Evolutionary conservation across 345 rosid genomes (phyloP), one percentile per base, ranked within the genome.

Genomic region (Bruguiera parviflora): DNA sequence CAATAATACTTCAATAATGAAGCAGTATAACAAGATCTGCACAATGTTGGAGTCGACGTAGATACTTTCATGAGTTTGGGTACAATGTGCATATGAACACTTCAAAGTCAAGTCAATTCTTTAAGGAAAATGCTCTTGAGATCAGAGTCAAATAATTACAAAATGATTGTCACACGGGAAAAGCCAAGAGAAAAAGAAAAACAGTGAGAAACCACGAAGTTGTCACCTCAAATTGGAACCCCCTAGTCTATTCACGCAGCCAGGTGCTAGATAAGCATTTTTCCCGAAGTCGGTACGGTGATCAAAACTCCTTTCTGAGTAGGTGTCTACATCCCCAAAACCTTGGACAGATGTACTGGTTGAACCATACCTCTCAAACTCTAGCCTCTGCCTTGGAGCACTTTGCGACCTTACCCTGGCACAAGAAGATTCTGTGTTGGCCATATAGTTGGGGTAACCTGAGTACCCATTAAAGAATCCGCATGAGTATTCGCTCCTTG

Each of bases 371-470:
- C 70, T 84, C 43, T 82, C 90, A 25, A 86, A 73, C 76, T 86
- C 96, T 8, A 87, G 77, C 84, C 99, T 85, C 81, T 92, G 99
- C 88, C 90, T 87, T 5, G 98, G 99, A 22, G 89, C 94, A 73
- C 99, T 95, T 62, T 88, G 96, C 31, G 98, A 92, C 78, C 99
- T 80, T 28, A 84, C 86, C 87, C 76, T 80, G 13, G 78, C 78
- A 33, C 70, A 72, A 5, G 73, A 80, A 0, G 83, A 80, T 51
- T 80, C 73, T 2, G 83, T 80, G 73, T 76, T 76, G 63, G 80
- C 70, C 83, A 80, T 80, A 75, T 76, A 80, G 77, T 39, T 80
- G 4, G 82, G 82, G 20, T 64, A 72, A 6, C 69, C 68, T 19
- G 70, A 49, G 67, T 66, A 76, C 16, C 76, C 76, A 53, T 72